phyloP scores from a whole-genome alignment of 768 basidiomycete species.

The Mrakia blollopis region DNA sequence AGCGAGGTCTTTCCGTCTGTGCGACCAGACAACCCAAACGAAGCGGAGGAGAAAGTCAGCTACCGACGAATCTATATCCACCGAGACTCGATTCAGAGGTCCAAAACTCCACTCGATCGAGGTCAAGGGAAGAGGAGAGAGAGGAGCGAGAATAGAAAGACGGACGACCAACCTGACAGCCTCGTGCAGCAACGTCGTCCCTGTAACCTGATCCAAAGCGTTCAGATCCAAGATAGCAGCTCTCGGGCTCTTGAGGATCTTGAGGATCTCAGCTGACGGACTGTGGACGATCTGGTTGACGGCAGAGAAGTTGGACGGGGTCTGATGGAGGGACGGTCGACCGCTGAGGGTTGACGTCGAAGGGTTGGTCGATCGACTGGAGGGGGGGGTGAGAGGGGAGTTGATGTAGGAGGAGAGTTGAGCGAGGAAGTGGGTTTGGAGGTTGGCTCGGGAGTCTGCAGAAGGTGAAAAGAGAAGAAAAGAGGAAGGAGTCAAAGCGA shows the following conservation, averaged over 20 bases:
- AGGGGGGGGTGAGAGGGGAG: conserved; percentile 16
- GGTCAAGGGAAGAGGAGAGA: no score
- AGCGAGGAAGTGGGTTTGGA: conserved; percentile 35
- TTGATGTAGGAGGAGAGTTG: conserved; percentile 36
- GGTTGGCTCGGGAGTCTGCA: conserved; percentile 68
- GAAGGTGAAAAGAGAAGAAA: not conserved
- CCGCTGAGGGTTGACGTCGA: not conserved
- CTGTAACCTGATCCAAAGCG: conserved; percentile 68
- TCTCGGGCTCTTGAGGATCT: conserved; percentile 66
- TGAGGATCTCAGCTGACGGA: conserved; percentile 33
- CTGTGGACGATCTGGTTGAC: conserved; percentile 32
- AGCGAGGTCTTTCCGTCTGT: conserved; percentile 62
- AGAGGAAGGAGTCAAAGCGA: not conserved
- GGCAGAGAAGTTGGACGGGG: conserved; percentile 33
- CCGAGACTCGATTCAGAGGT: not conserved
- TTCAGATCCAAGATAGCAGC: conserved; percentile 68
- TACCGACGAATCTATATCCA: not conserved
- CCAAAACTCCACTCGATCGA: not conserved
- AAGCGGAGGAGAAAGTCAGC: no score
- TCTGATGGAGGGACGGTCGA: not conserved
- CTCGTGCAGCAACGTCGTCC: conserved; percentile 76
- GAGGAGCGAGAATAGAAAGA: not conserved
- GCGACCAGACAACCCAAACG: not conserved
- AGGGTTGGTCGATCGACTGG: not conserved
- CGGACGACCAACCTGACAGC: conserved; percentile 53